Evolutionary conservation across 352 stramenopile species (phyloP), one percentile per base, ranked within the genome.

Genomic region (Globisporangium orthogonon): DNA sequence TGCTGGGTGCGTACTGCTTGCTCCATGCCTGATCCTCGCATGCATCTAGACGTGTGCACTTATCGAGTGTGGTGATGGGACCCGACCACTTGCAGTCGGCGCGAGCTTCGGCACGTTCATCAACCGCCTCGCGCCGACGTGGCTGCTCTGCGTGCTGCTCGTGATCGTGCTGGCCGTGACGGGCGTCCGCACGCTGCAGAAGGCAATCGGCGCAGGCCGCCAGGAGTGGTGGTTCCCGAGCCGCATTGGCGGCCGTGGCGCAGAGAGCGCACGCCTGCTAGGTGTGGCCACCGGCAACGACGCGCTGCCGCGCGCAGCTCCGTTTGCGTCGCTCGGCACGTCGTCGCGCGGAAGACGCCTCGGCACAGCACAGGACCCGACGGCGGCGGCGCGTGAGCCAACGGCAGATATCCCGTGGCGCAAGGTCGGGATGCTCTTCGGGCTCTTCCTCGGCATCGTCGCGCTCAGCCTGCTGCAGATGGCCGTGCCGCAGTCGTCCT

Each of bases 391-490:
- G 53, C 40, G 33, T 78, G 64, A 83, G 14, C 60, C 71, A 33
- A 78, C 89, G 44, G 71, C 69, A 3, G 28, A 67, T 31, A 75
- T 88, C 7, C 90, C 83, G 17, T 86, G 72, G 67, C 60, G 62
- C 5, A 97, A 97, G 65, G 67, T 98, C 37, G 71, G 64, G 28
- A 63, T 86, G n/a, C 73, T 98, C 11, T 77, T 87, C 15, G 68
- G 66, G 1, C 70, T 98, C 46, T 98, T 98, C 61, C 60, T 86
- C 14, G 73, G 96, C 45, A 80, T 98, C n/a, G 66, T 98, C 1
- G 50, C 76, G 1, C 86, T 98, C 40, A 98, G 97, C 64, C 54
- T 98, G 17, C 83, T 98, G n/a, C 91, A 96, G 52, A 50, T 98
- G 18, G 92, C 93, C 7, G 87, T 98, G 46, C 54, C 76, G 35